phyloP scores from a whole-genome alignment of 495 filamentous ascomycete genomes.

The Podospora comata region DNA sequence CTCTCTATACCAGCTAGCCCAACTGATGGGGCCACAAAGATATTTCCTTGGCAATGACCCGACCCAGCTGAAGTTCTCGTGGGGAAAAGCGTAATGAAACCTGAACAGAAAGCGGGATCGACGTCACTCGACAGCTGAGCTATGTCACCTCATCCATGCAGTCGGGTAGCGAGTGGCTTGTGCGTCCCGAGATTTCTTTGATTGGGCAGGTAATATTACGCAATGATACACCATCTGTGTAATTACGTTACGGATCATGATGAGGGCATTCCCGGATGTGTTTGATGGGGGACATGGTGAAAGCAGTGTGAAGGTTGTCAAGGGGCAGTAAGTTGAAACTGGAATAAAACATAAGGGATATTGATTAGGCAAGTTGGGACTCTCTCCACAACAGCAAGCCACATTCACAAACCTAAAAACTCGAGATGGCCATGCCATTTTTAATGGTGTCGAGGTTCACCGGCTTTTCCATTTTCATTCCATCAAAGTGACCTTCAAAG shows the following conservation, averaged over 20 bases:
- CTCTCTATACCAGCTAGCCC: background rate
- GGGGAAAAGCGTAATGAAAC: background rate
- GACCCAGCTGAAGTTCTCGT: background rate
- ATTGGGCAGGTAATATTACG: background rate
- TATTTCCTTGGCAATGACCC: background rate
- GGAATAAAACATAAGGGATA: background rate
- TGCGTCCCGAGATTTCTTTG: background rate
- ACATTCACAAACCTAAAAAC: background rate
- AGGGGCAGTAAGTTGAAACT: background rate
- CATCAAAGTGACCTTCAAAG: background rate
- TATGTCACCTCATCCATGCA: conserved; percentile 3
- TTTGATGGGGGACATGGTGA: background rate
- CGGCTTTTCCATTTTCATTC: background rate
- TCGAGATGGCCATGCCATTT: background rate
- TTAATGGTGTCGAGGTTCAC: background rate
- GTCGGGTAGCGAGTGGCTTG: conserved; percentile 1
- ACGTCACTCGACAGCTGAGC: conserved; percentile 3
- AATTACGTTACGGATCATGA: background rate
- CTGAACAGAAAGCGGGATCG: background rate
- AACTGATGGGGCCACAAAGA: background rate
- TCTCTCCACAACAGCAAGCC: background rate
- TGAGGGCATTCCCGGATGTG: background rate
- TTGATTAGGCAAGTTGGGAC: background rate
- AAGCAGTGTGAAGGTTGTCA: background rate
- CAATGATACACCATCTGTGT: background rate